Base-by-base conservation (phyloP, 352 stramenopile species). In the Phytophthora syringae region DNA sequence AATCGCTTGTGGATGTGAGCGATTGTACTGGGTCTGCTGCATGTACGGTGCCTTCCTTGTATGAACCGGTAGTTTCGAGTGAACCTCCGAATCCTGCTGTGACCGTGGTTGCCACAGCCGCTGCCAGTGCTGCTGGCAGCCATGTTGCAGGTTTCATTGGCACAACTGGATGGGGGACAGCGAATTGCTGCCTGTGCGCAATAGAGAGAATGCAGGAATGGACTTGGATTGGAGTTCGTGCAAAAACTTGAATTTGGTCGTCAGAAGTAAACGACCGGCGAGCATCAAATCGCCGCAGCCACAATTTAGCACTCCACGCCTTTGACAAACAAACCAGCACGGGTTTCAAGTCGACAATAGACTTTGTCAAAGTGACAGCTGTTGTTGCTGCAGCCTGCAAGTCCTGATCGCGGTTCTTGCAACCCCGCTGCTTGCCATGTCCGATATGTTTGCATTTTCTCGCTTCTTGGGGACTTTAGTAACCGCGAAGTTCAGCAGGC, bases 31-130 rank as follows among this genome's bases (percentile, higher is more conserved):
- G 52, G 22, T 49, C 25, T 48, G 61, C 61, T 43, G 52, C 61
- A 39, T 69, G 61, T 3, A 69, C 61, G 7, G n/a, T 50, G 20
- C 60, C 61, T 47, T 64, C 52, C 51, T 64, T 57, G 53, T 69
- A 69, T 9, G 20, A 39, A 3, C 25, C 39, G 40, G 27, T 36
- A 34, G 52, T n/a, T n/a, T n/a, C 49, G 7, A 68, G 52, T 1
- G 52, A 64, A 5, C 39, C 52, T 53, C 45, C 60, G 40, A 68
- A 68, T 18, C 11, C 60, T 28, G 61, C 53, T 12, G 45, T 51
- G 39, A 52, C 37, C 5, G 16, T 34, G 3, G 1, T 16, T 5
- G 25, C 28, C 24, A 37, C 5, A 15, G 24, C 36, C 22, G 61
- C 27, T 43, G 54, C 22, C 37, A 64, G 11, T 30, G 15, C 30